Conservation (phyloP, 768 basidiomycete genomes). For the Boletellus sp. region DNA sequence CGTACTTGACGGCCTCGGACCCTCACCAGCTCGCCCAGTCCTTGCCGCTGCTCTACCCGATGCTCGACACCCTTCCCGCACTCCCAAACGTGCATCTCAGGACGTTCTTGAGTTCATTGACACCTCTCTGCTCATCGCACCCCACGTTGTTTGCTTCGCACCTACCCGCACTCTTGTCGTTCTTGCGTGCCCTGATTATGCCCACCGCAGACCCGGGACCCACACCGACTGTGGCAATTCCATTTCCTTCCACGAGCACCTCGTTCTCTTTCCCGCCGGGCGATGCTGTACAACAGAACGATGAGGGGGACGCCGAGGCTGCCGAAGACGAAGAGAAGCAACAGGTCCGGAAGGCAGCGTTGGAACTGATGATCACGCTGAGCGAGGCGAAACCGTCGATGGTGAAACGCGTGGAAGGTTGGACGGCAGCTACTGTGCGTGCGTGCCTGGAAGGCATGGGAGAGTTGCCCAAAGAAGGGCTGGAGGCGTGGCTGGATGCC, state of each 20-base stretch:
- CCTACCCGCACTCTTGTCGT: conserved; percentile 60
- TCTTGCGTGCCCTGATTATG: conserved; percentile 69
- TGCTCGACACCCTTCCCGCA: conserved; percentile 69
- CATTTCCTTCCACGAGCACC: conserved; percentile 33
- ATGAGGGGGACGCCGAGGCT: conserved; percentile 33
- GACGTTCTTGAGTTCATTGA: conserved; percentile 63
- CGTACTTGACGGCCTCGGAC: conserved; percentile 65
- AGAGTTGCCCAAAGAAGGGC: conserved; percentile 61
- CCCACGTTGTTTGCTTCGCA: conserved; percentile 75
- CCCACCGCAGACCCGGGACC: conserved; percentile 54
- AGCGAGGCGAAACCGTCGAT: conserved; percentile 69
- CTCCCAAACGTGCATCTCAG: conserved; percentile 56
- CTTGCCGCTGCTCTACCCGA: conserved; percentile 57
- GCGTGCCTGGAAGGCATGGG: conserved; percentile 83
- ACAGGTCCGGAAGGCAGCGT: conserved; percentile 64
- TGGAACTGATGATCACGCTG: conserved; percentile 83
- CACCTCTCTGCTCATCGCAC: conserved; percentile 64
- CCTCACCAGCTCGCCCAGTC: conserved; percentile 58
- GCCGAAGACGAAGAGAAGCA: conserved; percentile 63
- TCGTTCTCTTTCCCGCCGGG: conserved; percentile 42
- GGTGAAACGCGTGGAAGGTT: conserved; percentile 64
- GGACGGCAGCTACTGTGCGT: conserved; percentile 66
- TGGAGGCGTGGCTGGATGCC: conserved; percentile 64
- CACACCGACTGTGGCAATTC: conserved; percentile 49
- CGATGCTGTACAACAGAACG: conserved; percentile 26